Evolutionary conservation across 2,329 filamentous ascomycete species (phyloP).

Genomic region (Metarhizium guizhouense): DNA sequence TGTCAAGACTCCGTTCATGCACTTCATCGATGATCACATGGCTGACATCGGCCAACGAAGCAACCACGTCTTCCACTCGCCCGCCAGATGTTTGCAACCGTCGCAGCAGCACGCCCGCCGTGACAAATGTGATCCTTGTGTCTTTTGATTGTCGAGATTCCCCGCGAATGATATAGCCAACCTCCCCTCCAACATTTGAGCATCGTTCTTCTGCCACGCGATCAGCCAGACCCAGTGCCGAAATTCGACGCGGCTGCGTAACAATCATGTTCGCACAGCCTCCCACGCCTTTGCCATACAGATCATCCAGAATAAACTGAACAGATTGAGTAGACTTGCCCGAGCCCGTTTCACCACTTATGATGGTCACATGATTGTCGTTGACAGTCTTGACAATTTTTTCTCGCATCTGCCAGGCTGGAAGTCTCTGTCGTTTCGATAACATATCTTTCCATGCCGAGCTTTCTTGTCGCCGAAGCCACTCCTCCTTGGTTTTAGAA

Average conservation of each 20-base stretch:
- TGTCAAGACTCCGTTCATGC: slow-evolving; percentile 89
- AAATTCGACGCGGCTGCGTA: slow-evolving; percentile 90
- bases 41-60: slow-evolving; percentile 79
- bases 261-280: slow-evolving; percentile 82
- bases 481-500: slow-evolving; percentile 53
- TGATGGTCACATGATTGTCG: slow-evolving; percentile 81
- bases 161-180: slow-evolving; percentile 86
- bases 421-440: slow-evolving; percentile 60
- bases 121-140: slow-evolving; percentile 92
- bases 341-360: slow-evolving; percentile 92
- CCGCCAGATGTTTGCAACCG: slow-evolving; percentile 86
- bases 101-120: slow-evolving; percentile 83
- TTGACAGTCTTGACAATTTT: slow-evolving; percentile 68
- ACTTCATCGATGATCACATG: slow-evolving; percentile 96
- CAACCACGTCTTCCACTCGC: slow-evolving; percentile 67
- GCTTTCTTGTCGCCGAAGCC: slow-evolving; percentile 58
- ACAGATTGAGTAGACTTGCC: slow-evolving; percentile 97
- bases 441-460: slow-evolving; percentile 68
- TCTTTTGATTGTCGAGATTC: slow-evolving; percentile 66
- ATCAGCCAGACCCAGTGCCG: slow-evolving; percentile 86
- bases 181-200: slow-evolving; percentile 70
- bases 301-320: slow-evolving; percentile 88
- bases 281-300: slow-evolving; percentile 70
- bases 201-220: slow-evolving; percentile 90
- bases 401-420: slow-evolving; percentile 79